Conservation (phyloP, 2,329 filamentous ascomycete genomes). For the Cladosporium austrohemisphaericum region DNA sequence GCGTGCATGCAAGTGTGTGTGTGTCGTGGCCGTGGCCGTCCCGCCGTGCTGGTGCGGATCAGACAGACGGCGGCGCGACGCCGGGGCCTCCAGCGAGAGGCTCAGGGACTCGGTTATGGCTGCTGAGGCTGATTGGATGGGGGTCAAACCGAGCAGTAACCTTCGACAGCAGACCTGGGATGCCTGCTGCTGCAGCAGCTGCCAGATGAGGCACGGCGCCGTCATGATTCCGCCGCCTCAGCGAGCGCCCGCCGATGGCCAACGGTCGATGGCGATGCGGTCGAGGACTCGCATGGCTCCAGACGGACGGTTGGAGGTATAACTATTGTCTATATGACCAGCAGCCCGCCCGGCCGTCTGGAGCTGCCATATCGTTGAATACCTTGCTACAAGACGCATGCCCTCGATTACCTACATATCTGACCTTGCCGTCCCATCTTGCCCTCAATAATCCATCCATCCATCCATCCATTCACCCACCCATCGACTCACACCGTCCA, state of each 20-base stretch:
- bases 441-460: neutral
- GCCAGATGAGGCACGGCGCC: conserved; percentile 5
- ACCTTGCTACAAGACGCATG: too few species aligned
- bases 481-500: neutral
- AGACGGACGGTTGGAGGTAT: too few species aligned
- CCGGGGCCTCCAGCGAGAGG: neutral
- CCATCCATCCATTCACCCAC: neutral
- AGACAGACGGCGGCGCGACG: conserved; percentile 6
- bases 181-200: conserved; percentile 3
- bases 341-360: too few species aligned
- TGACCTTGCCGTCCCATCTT: neutral
- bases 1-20: neutral
- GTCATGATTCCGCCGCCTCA: too few species aligned
- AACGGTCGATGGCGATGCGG: too few species aligned
- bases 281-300: too few species aligned
- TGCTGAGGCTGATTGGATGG: neutral
- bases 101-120: conserved; percentile 3
- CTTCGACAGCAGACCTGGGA: neutral
- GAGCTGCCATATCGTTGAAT: too few species aligned
- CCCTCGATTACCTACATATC: too few species aligned
- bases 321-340: too few species aligned
- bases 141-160: neutral
- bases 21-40: neutral
- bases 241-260: too few species aligned
- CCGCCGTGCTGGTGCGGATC: conserved; percentile 10